These are phyloP conservation scores for Salix udensis DNA, from an alignment of 345 rosid genomes.

Conservation along the genomic window DNA sequence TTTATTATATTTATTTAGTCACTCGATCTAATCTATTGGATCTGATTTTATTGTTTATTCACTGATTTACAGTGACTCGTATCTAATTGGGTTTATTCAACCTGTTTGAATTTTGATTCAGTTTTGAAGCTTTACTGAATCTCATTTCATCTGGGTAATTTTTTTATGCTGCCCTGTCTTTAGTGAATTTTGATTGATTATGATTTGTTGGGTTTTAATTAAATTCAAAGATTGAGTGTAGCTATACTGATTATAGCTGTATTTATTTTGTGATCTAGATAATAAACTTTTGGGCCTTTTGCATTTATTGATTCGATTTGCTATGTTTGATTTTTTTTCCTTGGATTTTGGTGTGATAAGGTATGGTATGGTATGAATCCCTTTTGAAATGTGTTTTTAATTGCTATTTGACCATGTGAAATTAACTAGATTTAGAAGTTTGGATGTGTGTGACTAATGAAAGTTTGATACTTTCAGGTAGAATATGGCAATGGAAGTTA, in stretches of 20 bases:
- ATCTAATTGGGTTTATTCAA: not conserved
- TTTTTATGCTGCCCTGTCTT: not conserved
- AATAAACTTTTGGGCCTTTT: not conserved
- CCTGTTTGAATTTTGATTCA: not conserved
- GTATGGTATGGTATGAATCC: not conserved
- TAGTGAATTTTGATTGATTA: not conserved
- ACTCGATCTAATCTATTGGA: too few relatives aligned
- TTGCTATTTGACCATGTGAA: not conserved
- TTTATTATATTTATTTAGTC: not conserved
- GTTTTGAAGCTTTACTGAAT: conserved; percentile 11
- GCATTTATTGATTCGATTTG: not conserved
- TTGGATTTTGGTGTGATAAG: not conserved
- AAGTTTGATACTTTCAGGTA: conserved; percentile 13
- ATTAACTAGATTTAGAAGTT: not conserved
- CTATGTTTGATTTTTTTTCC: not conserved
- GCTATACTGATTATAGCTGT: not conserved
- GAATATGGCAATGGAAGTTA: conserved; percentile 49
- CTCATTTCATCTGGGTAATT: conserved; percentile 18
- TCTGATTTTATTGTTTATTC: too few relatives aligned
- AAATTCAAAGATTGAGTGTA: not conserved
- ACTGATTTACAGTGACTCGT: not conserved
- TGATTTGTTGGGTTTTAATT: not conserved
- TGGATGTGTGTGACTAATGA: not conserved
- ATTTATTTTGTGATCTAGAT: not conserved
- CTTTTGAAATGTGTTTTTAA: not conserved